Percentiles rank a stretch among this genome's conserved stretches.
phyloP scores from a whole-genome alignment of 768 basidiomycete genomes.

The Hericium rajendrae region DNA sequence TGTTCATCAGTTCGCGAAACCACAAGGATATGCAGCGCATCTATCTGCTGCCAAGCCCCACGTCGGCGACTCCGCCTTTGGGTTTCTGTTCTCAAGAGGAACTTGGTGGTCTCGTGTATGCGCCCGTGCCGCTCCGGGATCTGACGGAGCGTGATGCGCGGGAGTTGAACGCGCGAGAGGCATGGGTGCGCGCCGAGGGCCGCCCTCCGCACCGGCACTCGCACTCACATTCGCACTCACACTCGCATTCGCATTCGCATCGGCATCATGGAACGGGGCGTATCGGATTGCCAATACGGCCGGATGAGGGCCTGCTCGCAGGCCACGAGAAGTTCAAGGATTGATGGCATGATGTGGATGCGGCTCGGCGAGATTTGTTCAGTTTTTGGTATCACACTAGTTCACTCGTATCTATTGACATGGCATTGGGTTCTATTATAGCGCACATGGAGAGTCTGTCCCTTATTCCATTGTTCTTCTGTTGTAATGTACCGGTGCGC shows the following conservation, averaged over 20 bases:
- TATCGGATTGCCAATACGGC: constrained; percentile 29
- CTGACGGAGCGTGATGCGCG: constrained; percentile 44
- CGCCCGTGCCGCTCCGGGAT: constrained; percentile 51
- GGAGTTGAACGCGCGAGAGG: constrained; percentile 47
- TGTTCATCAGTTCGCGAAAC: constrained; percentile 9
- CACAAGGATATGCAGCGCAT: constrained; percentile 42
- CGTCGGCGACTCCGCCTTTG: constrained; percentile 19
- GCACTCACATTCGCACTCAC: constrained; percentile 12
- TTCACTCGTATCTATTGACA: neutral
- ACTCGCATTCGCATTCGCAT: constrained; percentile 4
- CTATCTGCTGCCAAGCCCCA: constrained; percentile 43
- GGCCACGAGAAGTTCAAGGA: constrained; percentile 17
- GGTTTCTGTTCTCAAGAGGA: neutral
- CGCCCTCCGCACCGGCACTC: constrained; percentile 17
- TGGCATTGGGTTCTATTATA: neutral
- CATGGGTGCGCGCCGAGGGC: constrained; percentile 40
- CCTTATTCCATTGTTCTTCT: neutral
- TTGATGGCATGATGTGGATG: neutral
- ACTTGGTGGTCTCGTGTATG: constrained; percentile 41
- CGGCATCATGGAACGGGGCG: constrained; percentile 14
- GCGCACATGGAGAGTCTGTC: neutral
- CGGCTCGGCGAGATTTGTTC: neutral
- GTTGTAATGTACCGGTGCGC: neutral
- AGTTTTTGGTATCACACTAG: neutral
- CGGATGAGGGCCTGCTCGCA: constrained; percentile 38